Percentiles rank a stretch among this genome's conserved stretches.
phyloP scores from a whole-genome alignment of 768 basidiomycete genomes.

The Suillus americanus region DNA sequence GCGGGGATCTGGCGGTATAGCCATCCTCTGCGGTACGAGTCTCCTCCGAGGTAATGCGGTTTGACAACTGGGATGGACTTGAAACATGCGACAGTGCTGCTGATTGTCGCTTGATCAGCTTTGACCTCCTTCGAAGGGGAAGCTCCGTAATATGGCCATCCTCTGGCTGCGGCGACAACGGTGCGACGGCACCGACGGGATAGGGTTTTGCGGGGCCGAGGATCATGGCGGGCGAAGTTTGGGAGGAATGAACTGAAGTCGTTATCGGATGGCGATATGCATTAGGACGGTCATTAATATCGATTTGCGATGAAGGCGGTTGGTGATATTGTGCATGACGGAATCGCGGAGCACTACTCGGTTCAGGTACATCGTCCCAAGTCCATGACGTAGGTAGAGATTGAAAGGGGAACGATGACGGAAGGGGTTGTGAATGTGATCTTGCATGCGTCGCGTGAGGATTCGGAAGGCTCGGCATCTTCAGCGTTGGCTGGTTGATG shows the following conservation, averaged over 20 bases:
- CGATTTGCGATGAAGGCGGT: slow-evolving; percentile 5
- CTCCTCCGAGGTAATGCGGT: not conserved
- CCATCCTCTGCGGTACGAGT: not conserved
- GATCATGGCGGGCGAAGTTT: not conserved
- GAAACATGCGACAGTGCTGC: not conserved
- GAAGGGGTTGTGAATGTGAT: slow-evolving; percentile 4
- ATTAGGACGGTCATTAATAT: slow-evolving; percentile 7
- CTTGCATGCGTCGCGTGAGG: slow-evolving; percentile 14
- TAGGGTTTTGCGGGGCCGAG: not conserved
- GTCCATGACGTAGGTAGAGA: not conserved
- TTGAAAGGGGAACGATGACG: not conserved
- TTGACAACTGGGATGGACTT: not conserved
- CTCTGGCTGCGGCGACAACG: not conserved
- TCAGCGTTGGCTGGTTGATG: slow-evolving; percentile 18
- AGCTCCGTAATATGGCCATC: not conserved
- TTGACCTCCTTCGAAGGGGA: slow-evolving; percentile 3
- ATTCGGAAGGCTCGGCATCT: slow-evolving; percentile 23
- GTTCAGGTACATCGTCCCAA: not conserved
- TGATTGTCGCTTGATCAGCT: slow-evolving; percentile 10
- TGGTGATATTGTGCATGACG: slow-evolving; percentile 3
- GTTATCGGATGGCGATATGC: not conserved
- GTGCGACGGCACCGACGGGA: not conserved
- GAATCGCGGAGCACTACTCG: not conserved
- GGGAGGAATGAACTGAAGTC: not conserved
- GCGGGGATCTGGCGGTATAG: not conserved